Percentiles rank a stretch among this genome's conserved stretches.
Evolutionary conservation across 1,139 yeast genomes (phyloP).

Genomic region (Suhomyces anneliseae): DNA sequence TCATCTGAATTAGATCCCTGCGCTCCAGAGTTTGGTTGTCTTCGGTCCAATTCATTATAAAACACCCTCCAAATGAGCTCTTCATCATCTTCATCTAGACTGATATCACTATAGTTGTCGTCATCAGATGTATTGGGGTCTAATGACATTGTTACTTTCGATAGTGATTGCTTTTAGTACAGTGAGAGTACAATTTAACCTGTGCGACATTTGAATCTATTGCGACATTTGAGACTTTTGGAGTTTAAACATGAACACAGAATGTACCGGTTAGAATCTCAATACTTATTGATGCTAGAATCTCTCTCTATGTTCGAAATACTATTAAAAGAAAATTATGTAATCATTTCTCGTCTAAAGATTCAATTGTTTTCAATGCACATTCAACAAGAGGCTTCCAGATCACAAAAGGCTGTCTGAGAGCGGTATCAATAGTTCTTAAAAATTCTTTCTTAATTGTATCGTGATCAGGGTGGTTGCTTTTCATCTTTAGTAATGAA

Average conservation of each 20-base stretch:
- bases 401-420: neutral
- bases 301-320: no score
- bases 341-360: no score
- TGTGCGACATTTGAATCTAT: neutral
- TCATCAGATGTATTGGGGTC: conserved; percentile 6
- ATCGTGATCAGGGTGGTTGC: no score
- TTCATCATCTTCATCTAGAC: conserved; percentile 50
- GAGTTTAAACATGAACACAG: no score
- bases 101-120: conserved; percentile 36
- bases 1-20: no score
- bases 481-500: neutral
- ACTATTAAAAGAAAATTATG: no score
- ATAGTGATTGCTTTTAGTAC: no score
- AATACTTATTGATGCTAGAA: no score
- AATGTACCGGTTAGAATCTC: no score
- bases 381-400: neutral
- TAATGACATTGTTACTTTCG: neutral
- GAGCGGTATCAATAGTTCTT: neutral
- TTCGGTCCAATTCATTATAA: conserved; percentile 24
- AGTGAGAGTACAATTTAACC: no score
- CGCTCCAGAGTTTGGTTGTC: neutral
- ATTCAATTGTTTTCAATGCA: neutral
- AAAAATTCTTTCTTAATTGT: no score
- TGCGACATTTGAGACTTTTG: neutral
- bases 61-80: conserved; percentile 48